A percentile compares a stretch with the other conserved stretches of the same genome.
Evolutionary conservation across 2,329 filamentous ascomycete species (phyloP).

Genomic region (Nemania diffusa): DNA sequence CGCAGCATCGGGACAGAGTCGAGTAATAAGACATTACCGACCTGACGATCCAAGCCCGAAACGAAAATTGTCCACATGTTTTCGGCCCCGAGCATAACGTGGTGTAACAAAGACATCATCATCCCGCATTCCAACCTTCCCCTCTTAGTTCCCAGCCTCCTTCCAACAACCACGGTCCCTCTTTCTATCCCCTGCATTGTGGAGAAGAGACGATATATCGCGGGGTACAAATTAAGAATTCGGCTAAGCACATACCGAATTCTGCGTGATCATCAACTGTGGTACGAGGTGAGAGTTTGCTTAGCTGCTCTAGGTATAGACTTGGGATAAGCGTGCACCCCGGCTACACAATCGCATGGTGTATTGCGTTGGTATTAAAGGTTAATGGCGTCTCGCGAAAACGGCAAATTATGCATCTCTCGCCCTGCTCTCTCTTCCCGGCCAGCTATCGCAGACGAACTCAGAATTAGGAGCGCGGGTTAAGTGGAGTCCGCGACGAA

Average conservation of each 20-base stretch:
- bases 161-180: not conserved
- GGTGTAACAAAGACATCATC: constrained; percentile 17
- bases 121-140: constrained; percentile 4
- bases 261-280: not conserved
- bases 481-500: not conserved
- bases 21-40: not conserved
- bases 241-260: constrained; percentile 18
- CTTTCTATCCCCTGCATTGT: constrained; percentile 2
- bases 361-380: constrained; percentile 21
- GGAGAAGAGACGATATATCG: constrained; percentile 25
- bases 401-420: not conserved
- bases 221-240: constrained; percentile 21
- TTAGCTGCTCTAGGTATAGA: not conserved
- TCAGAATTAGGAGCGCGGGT: constrained; percentile 4
- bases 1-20: too few species aligned
- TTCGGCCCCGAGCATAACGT: not conserved
- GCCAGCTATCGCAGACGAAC: not conserved
- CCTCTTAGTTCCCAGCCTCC: not conserved
- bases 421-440: not conserved
- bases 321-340: not conserved
- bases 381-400: constrained; percentile 5
- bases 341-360: not conserved
- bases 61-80: not conserved
- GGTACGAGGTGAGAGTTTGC: not conserved
- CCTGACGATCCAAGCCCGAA: not conserved